These are phyloP conservation scores for Pythium brassicae DNA, from an alignment of 352 stramenopile genomes.

Conservation along the genomic window DNA sequence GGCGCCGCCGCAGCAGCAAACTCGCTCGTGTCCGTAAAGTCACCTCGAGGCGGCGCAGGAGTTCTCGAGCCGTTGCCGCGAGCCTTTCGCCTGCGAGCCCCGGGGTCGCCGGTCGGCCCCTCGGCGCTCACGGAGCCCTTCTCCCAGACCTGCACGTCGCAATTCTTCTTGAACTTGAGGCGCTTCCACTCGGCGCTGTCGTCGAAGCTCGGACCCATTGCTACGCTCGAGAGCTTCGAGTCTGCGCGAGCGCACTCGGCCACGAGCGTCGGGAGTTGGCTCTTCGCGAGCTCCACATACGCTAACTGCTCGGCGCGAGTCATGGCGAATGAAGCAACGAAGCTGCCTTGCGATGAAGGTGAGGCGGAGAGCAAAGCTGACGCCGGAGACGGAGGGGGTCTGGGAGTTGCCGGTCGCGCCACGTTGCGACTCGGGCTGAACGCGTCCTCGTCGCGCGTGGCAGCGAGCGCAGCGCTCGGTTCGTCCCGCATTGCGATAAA, in stretches of 20 bases:
- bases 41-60: background rate
- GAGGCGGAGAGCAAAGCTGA: too few relatives aligned
- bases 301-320: slow-evolving; percentile 34
- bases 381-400: too few relatives aligned
- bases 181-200: slow-evolving; percentile 18
- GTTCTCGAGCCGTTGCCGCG: background rate
- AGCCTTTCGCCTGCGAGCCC: background rate
- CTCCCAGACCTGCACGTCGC: slow-evolving; percentile 41
- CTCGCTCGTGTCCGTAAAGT: background rate
- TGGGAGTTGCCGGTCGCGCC: background rate
- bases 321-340: slow-evolving; percentile 50
- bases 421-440: background rate
- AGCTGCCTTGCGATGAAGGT: slow-evolving; percentile 23
- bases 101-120: background rate
- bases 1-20: background rate
- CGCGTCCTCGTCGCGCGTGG: slow-evolving; percentile 1
- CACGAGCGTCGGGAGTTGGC: slow-evolving; percentile 27
- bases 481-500: background rate
- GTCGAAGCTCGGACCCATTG: background rate
- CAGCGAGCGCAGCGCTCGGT: background rate
- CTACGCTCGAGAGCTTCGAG: background rate
- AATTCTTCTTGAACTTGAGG: slow-evolving; percentile 32
- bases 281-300: slow-evolving; percentile 19
- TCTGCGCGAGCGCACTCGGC: slow-evolving; percentile 22
- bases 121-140: slow-evolving; percentile 23